Evolutionary conservation across 2,329 filamentous ascomycete genomes (phyloP).

Genomic region (Fusarium sp.): DNA sequence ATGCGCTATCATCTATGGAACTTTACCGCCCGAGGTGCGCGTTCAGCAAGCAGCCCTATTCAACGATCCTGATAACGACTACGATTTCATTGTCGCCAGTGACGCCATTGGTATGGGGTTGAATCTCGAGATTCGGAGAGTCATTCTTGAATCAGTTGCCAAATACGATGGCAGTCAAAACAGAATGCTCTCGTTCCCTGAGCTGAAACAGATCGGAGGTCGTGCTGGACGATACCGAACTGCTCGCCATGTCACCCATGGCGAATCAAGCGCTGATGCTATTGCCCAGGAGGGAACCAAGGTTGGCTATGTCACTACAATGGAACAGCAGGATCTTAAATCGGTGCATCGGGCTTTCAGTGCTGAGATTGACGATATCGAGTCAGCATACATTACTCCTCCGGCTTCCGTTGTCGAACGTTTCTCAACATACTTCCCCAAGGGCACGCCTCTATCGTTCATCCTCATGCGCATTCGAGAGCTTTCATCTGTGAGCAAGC

Average conservation of each 20-base stretch:
- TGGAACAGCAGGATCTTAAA: slow-evolving; percentile 77
- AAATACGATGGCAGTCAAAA: slow-evolving; percentile 77
- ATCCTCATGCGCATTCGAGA: slow-evolving; percentile 82
- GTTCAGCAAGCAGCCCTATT: slow-evolving; percentile 92
- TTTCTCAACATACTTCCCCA: slow-evolving; percentile 86
- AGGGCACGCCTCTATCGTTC: slow-evolving; percentile 84
- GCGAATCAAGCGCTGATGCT: slow-evolving; percentile 6
- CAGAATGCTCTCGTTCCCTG: slow-evolving; percentile 74
- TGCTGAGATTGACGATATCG: slow-evolving; percentile 73
- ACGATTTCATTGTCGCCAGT: slow-evolving; percentile 93
- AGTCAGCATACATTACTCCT: slow-evolving; percentile 79
- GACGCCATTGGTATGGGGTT: slow-evolving; percentile 98
- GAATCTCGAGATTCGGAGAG: slow-evolving; percentile 90
- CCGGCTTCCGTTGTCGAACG: slow-evolving; percentile 77
- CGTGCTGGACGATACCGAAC: slow-evolving; percentile 89
- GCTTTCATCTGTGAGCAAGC: slow-evolving; percentile 71
- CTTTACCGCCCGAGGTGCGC: slow-evolving; percentile 90
- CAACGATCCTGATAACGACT: slow-evolving; percentile 95
- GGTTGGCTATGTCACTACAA: slow-evolving; percentile 81
- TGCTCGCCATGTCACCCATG: slow-evolving; percentile 56
- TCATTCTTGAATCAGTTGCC: slow-evolving; percentile 83
- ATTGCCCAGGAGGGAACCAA: slow-evolving; percentile 53
- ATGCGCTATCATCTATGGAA: slow-evolving; percentile 94
- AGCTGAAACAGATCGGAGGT: slow-evolving; percentile 95
- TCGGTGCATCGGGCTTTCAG: slow-evolving; percentile 73